Base-by-base conservation (phyloP, 2,329 filamentous ascomycete genomes). In the Davidsoniella eucalypti region DNA sequence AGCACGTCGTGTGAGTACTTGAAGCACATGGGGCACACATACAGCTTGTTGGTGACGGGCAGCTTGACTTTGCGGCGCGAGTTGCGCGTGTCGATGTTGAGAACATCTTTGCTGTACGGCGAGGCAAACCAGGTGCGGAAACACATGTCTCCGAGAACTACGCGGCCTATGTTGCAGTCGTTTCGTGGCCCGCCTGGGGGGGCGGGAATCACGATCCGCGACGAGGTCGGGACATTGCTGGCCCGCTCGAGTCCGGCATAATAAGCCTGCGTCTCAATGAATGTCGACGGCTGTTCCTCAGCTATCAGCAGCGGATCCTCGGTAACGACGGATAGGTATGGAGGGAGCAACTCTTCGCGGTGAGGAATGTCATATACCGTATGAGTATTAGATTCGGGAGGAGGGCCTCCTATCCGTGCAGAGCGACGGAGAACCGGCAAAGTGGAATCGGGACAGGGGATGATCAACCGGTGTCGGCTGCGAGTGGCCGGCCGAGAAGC, bases 71-170 rank as follows among this genome's bases (percentile, higher is more conserved):
- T 33, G 55, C 57, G 8, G 23, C 56, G 57, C 6, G 52, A 16
- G 18, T 44, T 49, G 25, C 40, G 26, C 26, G 33, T 44, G 43
- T 39, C 10, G 23, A 41, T 26, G 39, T 43, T 44, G 4, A 80
- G 64, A 6, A 79, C 68, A 51, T 80, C 87, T 69, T 76, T 94
- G 66, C 70, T 71, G 63, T 95, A 94, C 64, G 88, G 92, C 14
- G 86, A 93, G 6, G 87, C 86, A 63, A 92, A 95, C 87, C 88
- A 94, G 2, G 88, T 84, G 58, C 81, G 80, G 67, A 95, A 93
- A 58, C 80, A 78, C 29, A 92, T 71, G 58, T 87, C 78, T 4
- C 88, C 90, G 54, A 95, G 71, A 50, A 94, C 81, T 47, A 95
- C 85, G 61, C 86, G 84, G 60, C 87, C 78, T 56, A 95, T 82